phyloP scores from a whole-genome alignment of 805 yeast species.

The Candida suzukii region DNA sequence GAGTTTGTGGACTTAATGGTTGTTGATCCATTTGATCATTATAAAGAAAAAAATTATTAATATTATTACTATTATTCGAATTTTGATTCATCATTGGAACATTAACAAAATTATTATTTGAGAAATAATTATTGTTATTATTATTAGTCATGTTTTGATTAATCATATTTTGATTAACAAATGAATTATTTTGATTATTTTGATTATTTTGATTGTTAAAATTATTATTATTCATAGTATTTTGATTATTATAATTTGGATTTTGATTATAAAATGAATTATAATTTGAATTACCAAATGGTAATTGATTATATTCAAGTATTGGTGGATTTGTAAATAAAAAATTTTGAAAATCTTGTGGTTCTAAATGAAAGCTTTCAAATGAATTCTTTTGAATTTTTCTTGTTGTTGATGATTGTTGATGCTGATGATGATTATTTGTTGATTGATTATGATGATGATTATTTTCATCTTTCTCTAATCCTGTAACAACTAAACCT shows the following conservation, averaged over 20 bases:
- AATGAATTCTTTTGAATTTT: slow-evolving; percentile 4
- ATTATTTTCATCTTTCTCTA: neutral
- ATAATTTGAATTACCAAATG: neutral
- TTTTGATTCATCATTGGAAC: neutral
- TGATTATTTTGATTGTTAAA: too few relatives aligned
- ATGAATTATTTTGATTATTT: neutral
- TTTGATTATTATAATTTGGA: neutral
- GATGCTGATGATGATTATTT: neutral
- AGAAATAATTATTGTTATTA: neutral
- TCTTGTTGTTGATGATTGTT: neutral
- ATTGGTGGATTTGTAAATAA: slow-evolving; percentile 29
- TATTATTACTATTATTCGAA: neutral
- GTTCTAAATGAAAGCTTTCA: slow-evolving; percentile 26
- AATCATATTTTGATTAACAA: too few relatives aligned
- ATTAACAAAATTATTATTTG: neutral
- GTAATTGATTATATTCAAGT: slow-evolving; percentile 19
- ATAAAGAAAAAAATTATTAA: neutral
- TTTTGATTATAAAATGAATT: neutral
- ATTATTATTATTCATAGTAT: neutral
- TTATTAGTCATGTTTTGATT: neutral
- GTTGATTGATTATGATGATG: neutral
- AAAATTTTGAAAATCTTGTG: slow-evolving; percentile 28
- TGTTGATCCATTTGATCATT: neutral
- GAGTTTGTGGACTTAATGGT: neutral
- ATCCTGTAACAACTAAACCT: too few relatives aligned